Evolutionary conservation across 352 stramenopile species (phyloP).

Genomic region (Globisporangium yorkense): DNA sequence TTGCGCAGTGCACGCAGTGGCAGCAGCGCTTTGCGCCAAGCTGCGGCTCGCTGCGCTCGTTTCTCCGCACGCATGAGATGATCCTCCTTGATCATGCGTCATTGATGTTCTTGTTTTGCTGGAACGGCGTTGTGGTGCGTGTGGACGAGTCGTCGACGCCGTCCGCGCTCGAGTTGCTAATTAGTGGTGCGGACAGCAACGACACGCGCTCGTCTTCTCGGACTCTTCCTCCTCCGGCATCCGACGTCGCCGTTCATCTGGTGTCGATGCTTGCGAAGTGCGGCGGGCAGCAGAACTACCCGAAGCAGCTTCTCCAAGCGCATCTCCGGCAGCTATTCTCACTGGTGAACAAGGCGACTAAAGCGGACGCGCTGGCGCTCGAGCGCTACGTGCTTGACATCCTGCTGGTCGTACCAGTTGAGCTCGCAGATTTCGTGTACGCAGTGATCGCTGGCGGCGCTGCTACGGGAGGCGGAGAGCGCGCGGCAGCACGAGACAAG

Average conservation of each 20-base stretch:
- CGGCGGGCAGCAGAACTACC: conserved; percentile 44
- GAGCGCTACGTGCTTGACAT: conserved; percentile 43
- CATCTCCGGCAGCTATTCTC: conserved; percentile 43
- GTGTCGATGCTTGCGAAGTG: conserved; percentile 64
- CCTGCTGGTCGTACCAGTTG: conserved; percentile 38
- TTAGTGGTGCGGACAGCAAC: background rate
- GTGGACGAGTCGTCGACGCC: conserved; percentile 51
- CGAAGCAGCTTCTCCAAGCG: conserved; percentile 56
- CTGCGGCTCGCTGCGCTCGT: conserved; percentile 53
- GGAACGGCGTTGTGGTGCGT: conserved; percentile 50
- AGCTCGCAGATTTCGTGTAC: conserved; percentile 50
- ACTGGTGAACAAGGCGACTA: background rate
- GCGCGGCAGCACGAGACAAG: conserved; percentile 8
- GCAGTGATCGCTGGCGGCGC: conserved; percentile 27
- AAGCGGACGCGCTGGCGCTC: conserved; percentile 3
- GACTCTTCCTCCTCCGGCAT: background rate
- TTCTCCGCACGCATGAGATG: conserved; percentile 80
- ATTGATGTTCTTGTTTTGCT: conserved; percentile 60
- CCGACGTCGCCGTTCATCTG: conserved; percentile 40
- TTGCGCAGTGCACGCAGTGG: conserved; percentile 50
- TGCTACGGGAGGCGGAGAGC: background rate
- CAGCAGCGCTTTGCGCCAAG: conserved; percentile 47
- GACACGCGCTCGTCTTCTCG: background rate
- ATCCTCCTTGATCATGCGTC: conserved; percentile 71
- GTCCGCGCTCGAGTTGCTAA: conserved; percentile 35